These are phyloP conservation scores for Coemansia interrupta DNA, from an alignment of 192 early-diverging fungal genomes.

Conservation along the genomic window DNA sequence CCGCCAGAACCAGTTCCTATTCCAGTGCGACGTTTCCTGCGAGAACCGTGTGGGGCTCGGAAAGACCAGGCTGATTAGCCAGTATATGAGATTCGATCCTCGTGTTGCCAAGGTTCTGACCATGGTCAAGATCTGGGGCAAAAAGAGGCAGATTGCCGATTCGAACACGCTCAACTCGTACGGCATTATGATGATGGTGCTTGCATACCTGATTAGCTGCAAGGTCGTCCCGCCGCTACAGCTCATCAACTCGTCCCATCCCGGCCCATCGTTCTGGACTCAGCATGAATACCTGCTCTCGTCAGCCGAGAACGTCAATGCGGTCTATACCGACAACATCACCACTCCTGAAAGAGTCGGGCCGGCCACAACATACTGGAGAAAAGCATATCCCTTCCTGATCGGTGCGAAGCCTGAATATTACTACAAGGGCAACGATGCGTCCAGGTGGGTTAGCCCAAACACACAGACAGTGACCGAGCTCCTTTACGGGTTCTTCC, in stretches of 20 bases:
- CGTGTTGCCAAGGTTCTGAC: constrained; percentile 24
- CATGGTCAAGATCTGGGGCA: constrained; percentile 35
- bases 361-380: too few species aligned
- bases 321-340: too few species aligned
- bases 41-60: constrained; percentile 14
- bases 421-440: not conserved
- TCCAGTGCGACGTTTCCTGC: constrained; percentile 37
- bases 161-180: constrained; percentile 37
- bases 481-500: constrained; percentile 32
- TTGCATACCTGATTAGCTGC: constrained; percentile 32
- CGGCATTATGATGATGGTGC: constrained; percentile 36
- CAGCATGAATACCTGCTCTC: constrained; percentile 3
- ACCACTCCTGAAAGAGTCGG: too few species aligned
- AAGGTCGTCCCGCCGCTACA: constrained; percentile 44
- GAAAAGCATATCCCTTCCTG: not conserved
- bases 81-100: constrained; percentile 21
- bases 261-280: constrained; percentile 4
- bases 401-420: not conserved
- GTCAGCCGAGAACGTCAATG: constrained; percentile 1
- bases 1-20: not conserved
- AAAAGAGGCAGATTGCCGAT: constrained; percentile 9
- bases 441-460: constrained; percentile 20
- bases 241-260: constrained; percentile 12
- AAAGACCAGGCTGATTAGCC: constrained; percentile 17
- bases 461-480: constrained; percentile 17